Base-by-base conservation (phyloP, 176 grass and related monocot genomes). In the Themeda triandra region DNA sequence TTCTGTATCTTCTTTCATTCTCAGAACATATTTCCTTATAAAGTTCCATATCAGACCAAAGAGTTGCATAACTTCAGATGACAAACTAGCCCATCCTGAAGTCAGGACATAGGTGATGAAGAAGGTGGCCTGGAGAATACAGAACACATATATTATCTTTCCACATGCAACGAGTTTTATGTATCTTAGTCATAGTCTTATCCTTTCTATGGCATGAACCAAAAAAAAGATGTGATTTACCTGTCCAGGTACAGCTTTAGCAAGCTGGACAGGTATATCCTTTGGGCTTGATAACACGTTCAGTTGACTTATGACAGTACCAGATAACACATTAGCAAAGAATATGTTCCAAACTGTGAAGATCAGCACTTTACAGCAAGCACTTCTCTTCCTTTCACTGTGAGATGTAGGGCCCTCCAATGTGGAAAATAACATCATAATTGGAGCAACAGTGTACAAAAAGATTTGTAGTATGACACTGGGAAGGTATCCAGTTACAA, bases 51-150 rank as follows among this genome's bases (percentile, higher is more conserved):
- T 75, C 41, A 99, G 78, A 35, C 80, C 85, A 90, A 99, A 99
- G 28, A 94, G 83, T 71, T 99, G 96, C 86, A 96, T 92, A 71
- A 94, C 32, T 88, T 99, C 93, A 81, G 93, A 90, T 23, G 91
- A 94, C 58, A 96, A 92, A 89, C 96, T 96, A 71, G 96, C 96
- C 96, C 96, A 99, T 80, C 96, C 96, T 33, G 93, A 99, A 8
- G 96, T 99, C 87, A 96, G 83, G 83, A 99, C 93, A 82, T 99
- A 99, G 32, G 96, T 99, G 75, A 96, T 94, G 89, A 99, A 99
- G 78, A 99, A 96, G 30, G 96, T 96, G 44, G 93, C 93, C 96
- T 99, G 84, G 78, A 95, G 74, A 49, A 73, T 73, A n/a, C 31
- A 64, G 32, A 63, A 83, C 10, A 15, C 71, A 76, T 28, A 58